A percentile compares a stretch with the other conserved stretches of the same genome.
These are phyloP conservation scores for Suillus alpinus DNA, from an alignment of 768 basidiomycete species.

Conservation along the genomic window DNA sequence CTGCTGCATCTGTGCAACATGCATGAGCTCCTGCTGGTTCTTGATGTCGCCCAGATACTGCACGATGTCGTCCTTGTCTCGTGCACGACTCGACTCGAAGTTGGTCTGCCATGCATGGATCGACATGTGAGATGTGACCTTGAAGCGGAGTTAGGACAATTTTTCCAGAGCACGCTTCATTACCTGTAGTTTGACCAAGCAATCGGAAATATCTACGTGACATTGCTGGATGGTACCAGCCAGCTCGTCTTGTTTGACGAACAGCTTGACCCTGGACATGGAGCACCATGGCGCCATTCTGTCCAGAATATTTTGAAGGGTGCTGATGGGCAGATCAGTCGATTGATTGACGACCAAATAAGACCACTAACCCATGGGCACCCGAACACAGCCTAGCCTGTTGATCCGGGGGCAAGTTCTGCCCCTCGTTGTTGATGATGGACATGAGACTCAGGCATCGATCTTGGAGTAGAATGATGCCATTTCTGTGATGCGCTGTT, in stretches of 20 bases:
- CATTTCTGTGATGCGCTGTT: slow-evolving; percentile 30
- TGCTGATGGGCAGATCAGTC: slow-evolving; percentile 15
- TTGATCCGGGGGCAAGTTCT: slow-evolving; percentile 24
- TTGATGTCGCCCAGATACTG: slow-evolving; percentile 42
- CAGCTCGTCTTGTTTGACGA: slow-evolving; percentile 46
- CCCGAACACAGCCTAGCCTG: slow-evolving; percentile 32
- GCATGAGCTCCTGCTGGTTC: slow-evolving; percentile 37
- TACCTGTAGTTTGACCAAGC: slow-evolving; percentile 48
- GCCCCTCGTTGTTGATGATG: slow-evolving; percentile 34
- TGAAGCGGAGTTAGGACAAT: slow-evolving; percentile 14
- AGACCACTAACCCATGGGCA: slow-evolving; percentile 30
- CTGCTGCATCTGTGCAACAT: slow-evolving; percentile 31
- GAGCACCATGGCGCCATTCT: slow-evolving; percentile 46
- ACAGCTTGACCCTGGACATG: slow-evolving; percentile 37
- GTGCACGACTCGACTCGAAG: slow-evolving; percentile 35
- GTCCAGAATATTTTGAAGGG: slow-evolving; percentile 33
- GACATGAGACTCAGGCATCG: slow-evolving; percentile 44
- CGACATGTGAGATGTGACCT: slow-evolving; percentile 47
- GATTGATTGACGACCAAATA: not conserved
- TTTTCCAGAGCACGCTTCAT: slow-evolving; percentile 8
- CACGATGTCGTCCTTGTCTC: slow-evolving; percentile 45
- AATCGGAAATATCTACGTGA: slow-evolving; percentile 44
- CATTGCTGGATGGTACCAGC: slow-evolving; percentile 43
- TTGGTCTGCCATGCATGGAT: slow-evolving; percentile 48
- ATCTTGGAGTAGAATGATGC: slow-evolving; percentile 43